Evolutionary conservation across 176 grass and related monocot species (phyloP).

Genomic region (Alopecurus myosuroides): DNA sequence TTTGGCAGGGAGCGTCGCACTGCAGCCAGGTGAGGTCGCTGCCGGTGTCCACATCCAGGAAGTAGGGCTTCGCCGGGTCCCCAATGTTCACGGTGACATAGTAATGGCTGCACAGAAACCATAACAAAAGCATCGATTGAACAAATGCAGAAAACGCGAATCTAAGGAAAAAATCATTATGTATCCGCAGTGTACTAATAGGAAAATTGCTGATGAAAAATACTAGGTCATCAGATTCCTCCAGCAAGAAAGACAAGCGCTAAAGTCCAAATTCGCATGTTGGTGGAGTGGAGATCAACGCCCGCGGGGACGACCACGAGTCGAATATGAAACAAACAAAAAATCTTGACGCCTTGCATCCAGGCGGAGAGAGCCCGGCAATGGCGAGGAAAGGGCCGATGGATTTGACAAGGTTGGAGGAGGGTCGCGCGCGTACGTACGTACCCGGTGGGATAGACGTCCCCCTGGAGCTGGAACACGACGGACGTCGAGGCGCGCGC

Average conservation of each 20-base stretch:
- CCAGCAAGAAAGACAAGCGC: no score
- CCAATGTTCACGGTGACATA: conserved; percentile 75
- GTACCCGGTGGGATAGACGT: conserved; percentile 72
- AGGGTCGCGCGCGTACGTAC: not conserved
- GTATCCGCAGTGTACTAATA: no score
- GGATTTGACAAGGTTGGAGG: not conserved
- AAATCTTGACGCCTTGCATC: not conserved
- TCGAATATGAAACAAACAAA: not conserved
- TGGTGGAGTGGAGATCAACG: not conserved
- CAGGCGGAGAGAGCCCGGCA: no score
- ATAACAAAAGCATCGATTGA: not conserved
- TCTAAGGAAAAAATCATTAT: no score
- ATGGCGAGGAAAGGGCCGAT: no score
- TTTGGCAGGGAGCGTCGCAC: conserved; percentile 79
- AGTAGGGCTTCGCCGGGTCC: conserved; percentile 74
- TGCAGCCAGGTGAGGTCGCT: conserved; percentile 95
- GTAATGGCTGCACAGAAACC: conserved; percentile 48
- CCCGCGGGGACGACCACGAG: not conserved
- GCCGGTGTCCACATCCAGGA: conserved; percentile 75
- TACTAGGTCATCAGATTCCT: not conserved
- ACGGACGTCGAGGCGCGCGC: conserved; percentile 37
- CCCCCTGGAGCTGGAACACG: conserved; percentile 59
- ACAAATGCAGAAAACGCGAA: not conserved
- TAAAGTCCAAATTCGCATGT: no score
- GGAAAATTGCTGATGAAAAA: no score